Conservation (phyloP, 768 basidiomycete genomes). For the Kwoniella europaea region DNA sequence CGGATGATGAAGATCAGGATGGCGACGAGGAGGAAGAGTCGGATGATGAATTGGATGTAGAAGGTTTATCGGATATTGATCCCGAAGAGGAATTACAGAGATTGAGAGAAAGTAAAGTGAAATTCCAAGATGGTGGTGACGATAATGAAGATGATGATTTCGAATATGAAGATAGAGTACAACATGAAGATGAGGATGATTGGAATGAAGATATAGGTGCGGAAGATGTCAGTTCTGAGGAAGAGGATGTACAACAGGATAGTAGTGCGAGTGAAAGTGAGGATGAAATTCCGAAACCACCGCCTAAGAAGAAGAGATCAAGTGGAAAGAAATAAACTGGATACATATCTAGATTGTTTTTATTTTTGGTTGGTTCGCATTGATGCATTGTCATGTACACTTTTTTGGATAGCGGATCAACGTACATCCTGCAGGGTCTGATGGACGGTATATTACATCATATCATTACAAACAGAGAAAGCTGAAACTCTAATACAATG, state of each 20-base stretch:
- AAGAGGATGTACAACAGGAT: slow-evolving; percentile 35
- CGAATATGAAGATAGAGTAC: slow-evolving; percentile 28
- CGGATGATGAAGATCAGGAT: slow-evolving; percentile 40
- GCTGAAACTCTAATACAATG: neutral
- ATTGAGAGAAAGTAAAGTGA: slow-evolving; percentile 56
- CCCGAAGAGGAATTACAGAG: slow-evolving; percentile 59
- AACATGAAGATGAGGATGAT: slow-evolving; percentile 48
- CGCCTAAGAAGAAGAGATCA: slow-evolving; percentile 38
- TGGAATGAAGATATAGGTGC: slow-evolving; percentile 36
- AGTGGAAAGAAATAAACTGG: slow-evolving; percentile 2
- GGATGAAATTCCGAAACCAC: slow-evolving; percentile 34
- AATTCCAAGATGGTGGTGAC: slow-evolving; percentile 27
- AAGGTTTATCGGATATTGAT: slow-evolving; percentile 60
- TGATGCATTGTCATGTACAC: neutral
- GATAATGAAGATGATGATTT: slow-evolving; percentile 32
- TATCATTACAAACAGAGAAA: neutral
- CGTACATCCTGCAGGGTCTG: neutral
- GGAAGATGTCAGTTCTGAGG: slow-evolving; percentile 33
- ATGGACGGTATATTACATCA: neutral
- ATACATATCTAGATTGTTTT: neutral
- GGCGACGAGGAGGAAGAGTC: slow-evolving; percentile 47
- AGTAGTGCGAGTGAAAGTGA: slow-evolving; percentile 39
- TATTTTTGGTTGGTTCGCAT: neutral
- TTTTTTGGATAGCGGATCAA: neutral
- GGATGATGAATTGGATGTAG: slow-evolving; percentile 58